Evolutionary conservation across 2,329 filamentous ascomycete genomes (phyloP).

Genomic region (Scopulariopsis brevicaulis): DNA sequence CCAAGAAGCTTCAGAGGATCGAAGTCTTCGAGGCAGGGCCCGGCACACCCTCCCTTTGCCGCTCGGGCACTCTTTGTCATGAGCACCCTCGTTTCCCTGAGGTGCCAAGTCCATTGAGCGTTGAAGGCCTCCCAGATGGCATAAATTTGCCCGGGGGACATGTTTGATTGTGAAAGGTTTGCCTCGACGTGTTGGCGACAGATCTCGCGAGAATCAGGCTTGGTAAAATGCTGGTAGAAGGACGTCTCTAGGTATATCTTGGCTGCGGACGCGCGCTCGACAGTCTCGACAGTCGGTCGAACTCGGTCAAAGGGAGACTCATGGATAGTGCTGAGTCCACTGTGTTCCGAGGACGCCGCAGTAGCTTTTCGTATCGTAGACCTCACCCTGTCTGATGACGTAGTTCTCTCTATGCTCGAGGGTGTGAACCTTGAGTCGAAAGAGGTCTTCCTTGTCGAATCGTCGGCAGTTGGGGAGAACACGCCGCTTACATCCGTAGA

Average conservation of each 20-base stretch:
- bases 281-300: conserved; percentile 38
- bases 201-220: conserved; percentile 20
- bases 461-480: neutral
- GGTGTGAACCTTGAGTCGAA: conserved; percentile 18
- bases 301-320: conserved; percentile 15
- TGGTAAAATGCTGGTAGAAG: conserved; percentile 58
- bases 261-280: conserved; percentile 67
- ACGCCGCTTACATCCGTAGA: conserved; percentile 4
- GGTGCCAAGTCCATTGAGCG: conserved; percentile 58
- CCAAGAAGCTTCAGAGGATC: conserved; percentile 74
- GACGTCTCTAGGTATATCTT: conserved; percentile 82
- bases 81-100: conserved; percentile 61
- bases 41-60: conserved; percentile 3
- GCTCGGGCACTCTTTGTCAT: conserved; percentile 42
- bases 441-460: conserved; percentile 20
- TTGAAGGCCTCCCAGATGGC: conserved; percentile 47
- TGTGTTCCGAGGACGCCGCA: neutral
- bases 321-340: conserved; percentile 19
- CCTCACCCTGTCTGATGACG: neutral
- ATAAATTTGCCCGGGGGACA: conserved; percentile 43
- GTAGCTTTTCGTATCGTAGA: neutral
- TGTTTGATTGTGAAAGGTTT: conserved; percentile 42
- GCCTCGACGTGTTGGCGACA: conserved; percentile 22
- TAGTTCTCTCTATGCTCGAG: conserved; percentile 2
- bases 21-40: conserved; percentile 35